A percentile compares a stretch with the other conserved stretches of the same genome.
Conservation (phyloP, 768 basidiomycete genomes). For the Cubamyces lactineus region DNA sequence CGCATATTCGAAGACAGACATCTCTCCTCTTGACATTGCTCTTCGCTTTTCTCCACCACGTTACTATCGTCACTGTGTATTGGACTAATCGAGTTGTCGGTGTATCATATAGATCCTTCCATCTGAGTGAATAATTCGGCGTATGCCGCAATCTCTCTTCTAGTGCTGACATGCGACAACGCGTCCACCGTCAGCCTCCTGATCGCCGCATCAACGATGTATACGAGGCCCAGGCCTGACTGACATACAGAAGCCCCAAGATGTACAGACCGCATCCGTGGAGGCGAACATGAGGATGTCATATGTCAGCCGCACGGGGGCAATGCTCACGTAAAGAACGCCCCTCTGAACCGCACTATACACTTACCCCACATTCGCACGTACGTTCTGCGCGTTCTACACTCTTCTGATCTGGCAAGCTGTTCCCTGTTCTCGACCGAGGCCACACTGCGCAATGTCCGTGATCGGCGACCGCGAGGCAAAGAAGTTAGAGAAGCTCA, state of each 20-base stretch:
- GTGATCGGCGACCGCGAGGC: constrained; percentile 10
- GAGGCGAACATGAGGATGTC: constrained; percentile 4
- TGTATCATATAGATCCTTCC: too few relatives aligned
- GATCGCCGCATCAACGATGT: too few relatives aligned
- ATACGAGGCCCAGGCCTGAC: too few relatives aligned
- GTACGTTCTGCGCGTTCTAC: not conserved
- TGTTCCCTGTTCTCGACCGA: not conserved
- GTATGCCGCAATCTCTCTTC: too few relatives aligned
- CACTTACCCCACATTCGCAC: not conserved
- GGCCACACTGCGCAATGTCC: constrained; percentile 10
- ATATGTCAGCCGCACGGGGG: constrained; percentile 6
- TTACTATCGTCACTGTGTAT: too few relatives aligned
- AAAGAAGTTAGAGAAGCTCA: constrained; percentile 23
- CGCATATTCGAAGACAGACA: constrained; percentile 16
- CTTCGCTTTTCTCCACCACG: too few relatives aligned
- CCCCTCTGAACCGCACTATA: not conserved
- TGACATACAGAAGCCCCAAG: too few relatives aligned
- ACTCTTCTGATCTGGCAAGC: not conserved
- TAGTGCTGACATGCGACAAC: not conserved
- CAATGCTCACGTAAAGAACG: not conserved
- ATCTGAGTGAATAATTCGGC: too few relatives aligned
- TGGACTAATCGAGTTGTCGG: too few relatives aligned
- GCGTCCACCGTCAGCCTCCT: too few relatives aligned
- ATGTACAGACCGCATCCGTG: not conserved
- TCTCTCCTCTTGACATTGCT: too few relatives aligned